Evolutionary conservation across 2,329 filamentous ascomycete genomes (phyloP).

Genomic region (Escovopsis weberi): DNA sequence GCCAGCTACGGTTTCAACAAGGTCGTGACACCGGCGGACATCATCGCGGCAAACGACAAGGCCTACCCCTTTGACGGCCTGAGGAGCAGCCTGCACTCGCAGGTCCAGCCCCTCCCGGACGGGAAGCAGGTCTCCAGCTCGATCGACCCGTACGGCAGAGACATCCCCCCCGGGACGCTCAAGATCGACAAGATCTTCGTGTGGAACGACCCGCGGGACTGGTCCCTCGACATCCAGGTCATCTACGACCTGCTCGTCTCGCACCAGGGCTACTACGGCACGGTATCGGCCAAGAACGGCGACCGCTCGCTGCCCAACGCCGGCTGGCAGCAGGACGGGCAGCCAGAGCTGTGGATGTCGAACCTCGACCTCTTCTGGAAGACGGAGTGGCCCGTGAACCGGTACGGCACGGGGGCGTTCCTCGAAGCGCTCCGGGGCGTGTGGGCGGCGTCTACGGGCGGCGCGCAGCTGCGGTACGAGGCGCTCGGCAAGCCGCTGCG

Average conservation of each 20-base stretch:
- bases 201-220: slow-evolving; percentile 92
- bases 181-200: slow-evolving; percentile 86
- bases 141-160: slow-evolving; percentile 17
- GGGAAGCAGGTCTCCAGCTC: slow-evolving; percentile 19
- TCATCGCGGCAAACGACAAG: slow-evolving; percentile 56
- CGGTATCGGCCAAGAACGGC: slow-evolving; percentile 60
- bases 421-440: slow-evolving; percentile 66
- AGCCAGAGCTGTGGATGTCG: slow-evolving; percentile 72
- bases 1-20: slow-evolving; percentile 55
- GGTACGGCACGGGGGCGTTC: slow-evolving; percentile 86
- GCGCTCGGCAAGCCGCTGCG: slow-evolving; percentile 73
- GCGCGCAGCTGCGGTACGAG: slow-evolving; percentile 43
- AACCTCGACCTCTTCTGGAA: slow-evolving; percentile 89
- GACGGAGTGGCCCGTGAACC: slow-evolving; percentile 67
- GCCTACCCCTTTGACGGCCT: slow-evolving; percentile 66
- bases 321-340: slow-evolving; percentile 71
- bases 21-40: slow-evolving; percentile 76
- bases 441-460: slow-evolving; percentile 58
- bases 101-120: slow-evolving; percentile 16
- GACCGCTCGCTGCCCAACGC: slow-evolving; percentile 47
- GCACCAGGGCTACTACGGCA: slow-evolving; percentile 63
- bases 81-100: slow-evolving; percentile 16
- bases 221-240: slow-evolving; percentile 79
- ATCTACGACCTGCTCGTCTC: slow-evolving; percentile 76
- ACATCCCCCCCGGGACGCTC: slow-evolving; percentile 31